Conservation (phyloP, 2,329 filamentous ascomycete genomes). For the Podosphaera aphanis region DNA sequence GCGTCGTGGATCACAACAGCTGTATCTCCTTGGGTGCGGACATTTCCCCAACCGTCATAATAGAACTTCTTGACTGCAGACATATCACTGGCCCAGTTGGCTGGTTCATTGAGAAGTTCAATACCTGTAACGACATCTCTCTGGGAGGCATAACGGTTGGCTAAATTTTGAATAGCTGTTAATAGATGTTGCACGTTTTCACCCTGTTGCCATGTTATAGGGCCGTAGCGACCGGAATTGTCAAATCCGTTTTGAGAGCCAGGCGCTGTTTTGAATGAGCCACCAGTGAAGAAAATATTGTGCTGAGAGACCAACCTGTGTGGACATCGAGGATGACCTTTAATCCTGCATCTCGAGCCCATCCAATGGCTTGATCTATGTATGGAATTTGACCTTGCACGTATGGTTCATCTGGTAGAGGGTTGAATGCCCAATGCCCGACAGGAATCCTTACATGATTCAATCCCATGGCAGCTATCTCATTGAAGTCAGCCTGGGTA, state of each 20-base stretch:
- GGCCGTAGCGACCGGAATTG: conserved; percentile 30
- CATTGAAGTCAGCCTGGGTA: conserved; percentile 20
- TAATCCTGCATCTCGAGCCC: conserved; percentile 32
- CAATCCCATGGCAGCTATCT: conserved; percentile 23
- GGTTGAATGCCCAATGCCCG: conserved; percentile 39
- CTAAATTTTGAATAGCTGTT: conserved; percentile 18
- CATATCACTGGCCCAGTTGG: conserved; percentile 17
- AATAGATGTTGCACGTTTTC: conserved; percentile 18
- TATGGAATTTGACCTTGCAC: conserved; percentile 35
- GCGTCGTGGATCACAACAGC: conserved; percentile 34
- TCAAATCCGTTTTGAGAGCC: conserved; percentile 37
- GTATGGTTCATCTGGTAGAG: conserved; percentile 31
- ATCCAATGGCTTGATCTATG: conserved; percentile 31
- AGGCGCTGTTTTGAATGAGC: conserved; percentile 22
- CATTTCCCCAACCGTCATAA: conserved; percentile 26
- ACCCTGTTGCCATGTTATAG: conserved; percentile 23
- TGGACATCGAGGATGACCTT: conserved; percentile 47
- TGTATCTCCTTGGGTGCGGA: conserved; percentile 21
- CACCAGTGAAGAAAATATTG: neutral
- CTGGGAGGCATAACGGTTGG: conserved; percentile 19
- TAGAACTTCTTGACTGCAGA: conserved; percentile 19
- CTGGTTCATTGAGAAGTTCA: conserved; percentile 21
- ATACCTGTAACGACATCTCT: conserved; percentile 21
- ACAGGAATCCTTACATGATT: conserved; percentile 43
- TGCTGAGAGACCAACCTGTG: conserved; percentile 24